Conservation (phyloP, 108 stramenopile genomes). For the Asterionellopsis glacialis region DNA sequence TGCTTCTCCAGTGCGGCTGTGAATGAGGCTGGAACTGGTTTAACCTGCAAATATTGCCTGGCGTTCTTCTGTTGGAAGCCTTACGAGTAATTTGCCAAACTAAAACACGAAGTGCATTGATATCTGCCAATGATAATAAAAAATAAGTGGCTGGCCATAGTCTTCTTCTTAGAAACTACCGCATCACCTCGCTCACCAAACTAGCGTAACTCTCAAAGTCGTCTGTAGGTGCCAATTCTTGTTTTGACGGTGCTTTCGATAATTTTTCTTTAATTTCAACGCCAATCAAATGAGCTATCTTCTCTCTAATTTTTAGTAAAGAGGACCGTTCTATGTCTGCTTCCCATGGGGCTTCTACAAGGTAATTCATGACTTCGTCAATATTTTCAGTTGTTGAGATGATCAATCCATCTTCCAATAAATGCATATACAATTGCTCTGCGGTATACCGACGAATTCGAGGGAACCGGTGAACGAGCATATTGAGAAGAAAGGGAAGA, state of each 20-base stretch:
- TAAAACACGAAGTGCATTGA: no score
- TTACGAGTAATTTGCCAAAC: no score
- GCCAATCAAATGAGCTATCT: constrained; percentile 31
- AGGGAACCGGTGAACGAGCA: constrained; percentile 86
- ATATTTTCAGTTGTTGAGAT: constrained; percentile 12
- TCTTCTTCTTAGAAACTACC: no score
- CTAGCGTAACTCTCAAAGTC: constrained; percentile 46
- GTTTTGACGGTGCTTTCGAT: no score
- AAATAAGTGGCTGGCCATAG: no score
- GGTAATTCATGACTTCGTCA: constrained; percentile 33
- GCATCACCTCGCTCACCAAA: constrained; percentile 11
- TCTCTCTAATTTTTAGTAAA: constrained; percentile 27
- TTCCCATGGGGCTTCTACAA: constrained; percentile 37
- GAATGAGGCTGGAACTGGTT: no score
- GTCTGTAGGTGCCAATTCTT: constrained; percentile 4
- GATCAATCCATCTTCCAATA: constrained; percentile 54
- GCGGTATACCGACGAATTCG: constrained; percentile 79
- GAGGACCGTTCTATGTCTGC: constrained; percentile 24
- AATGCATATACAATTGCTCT: constrained; percentile 80
- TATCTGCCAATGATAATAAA: no score
- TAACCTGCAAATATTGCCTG: no score
- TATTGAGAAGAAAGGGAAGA: constrained; percentile 52
- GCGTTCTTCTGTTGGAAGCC: no score
- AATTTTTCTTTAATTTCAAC: constrained; percentile 14
- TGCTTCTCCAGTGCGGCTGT: no score